A percentile compares a stretch with the other conserved stretches of the same genome.
These are phyloP conservation scores for Isabelozyma pseudorhagii DNA, from an alignment of 805 yeast species.

Conservation along the genomic window DNA sequence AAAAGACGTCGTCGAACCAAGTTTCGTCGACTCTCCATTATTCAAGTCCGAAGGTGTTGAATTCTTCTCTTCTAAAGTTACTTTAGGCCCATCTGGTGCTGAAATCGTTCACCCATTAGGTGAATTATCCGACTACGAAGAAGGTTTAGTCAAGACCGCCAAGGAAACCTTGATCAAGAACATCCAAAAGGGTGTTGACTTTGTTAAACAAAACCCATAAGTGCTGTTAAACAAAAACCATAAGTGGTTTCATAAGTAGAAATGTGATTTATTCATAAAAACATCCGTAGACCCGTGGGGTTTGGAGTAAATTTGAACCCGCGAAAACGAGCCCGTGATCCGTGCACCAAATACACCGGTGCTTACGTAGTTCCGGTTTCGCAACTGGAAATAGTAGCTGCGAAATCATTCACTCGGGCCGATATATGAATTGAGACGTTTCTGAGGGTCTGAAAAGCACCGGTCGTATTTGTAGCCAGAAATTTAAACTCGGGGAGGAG, in stretches of 20 bases:
- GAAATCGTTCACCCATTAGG: conserved; percentile 78
- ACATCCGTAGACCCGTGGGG: background rate
- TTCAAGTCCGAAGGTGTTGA: conserved; percentile 88
- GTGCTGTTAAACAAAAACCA: background rate
- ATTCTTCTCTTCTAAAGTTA: conserved; percentile 93
- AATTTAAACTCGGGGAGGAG: too few species aligned
- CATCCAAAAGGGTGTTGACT: conserved; percentile 90
- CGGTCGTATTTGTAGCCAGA: too few species aligned
- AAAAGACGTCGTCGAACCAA: conserved; percentile 60
- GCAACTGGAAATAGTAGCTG: too few species aligned
- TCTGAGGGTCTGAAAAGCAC: too few species aligned
- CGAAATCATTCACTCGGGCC: too few species aligned
- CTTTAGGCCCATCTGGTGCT: conserved; percentile 91
- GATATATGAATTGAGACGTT: too few species aligned
- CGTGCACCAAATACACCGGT: background rate
- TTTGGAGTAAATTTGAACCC: too few species aligned
- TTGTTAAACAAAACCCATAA: conserved; percentile 71
- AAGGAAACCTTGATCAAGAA: conserved; percentile 87
- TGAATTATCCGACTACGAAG: conserved; percentile 70
- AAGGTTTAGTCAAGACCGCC: conserved; percentile 76
- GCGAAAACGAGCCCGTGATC: background rate
- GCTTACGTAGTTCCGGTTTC: too few species aligned
- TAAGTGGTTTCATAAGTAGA: background rate
- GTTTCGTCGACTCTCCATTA: conserved; percentile 78
- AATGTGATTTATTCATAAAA: background rate